A percentile compares a stretch with the other conserved stretches of the same genome.
Conservation (phyloP, 306 rosid species). For the Mimosa pudica region DNA sequence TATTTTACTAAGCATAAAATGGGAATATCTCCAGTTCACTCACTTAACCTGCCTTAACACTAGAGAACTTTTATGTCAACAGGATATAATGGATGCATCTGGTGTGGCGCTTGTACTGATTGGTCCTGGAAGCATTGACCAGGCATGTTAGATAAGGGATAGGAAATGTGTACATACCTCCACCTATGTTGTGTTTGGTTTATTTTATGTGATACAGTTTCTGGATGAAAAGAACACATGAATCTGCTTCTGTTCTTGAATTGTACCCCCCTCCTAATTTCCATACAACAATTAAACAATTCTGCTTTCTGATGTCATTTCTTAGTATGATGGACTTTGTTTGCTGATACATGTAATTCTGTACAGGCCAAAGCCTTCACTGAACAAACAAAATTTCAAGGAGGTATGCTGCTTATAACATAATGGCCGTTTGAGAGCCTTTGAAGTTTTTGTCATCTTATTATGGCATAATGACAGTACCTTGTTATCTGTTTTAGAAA, state of each 20-base stretch:
- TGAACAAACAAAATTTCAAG: conserved; percentile 79
- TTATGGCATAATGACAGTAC: conserved; percentile 30
- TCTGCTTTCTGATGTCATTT: conserved; percentile 17
- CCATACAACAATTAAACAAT: conserved; percentile 14
- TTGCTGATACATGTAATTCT: conserved; percentile 29
- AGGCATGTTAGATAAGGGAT: conserved; percentile 45
- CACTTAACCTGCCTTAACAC: background rate
- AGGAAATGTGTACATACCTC: conserved; percentile 1
- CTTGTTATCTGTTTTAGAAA: conserved; percentile 60
- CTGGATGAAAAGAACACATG: background rate
- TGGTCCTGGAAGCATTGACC: conserved; percentile 91
- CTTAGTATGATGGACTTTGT: conserved; percentile 3
- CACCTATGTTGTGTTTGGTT: background rate
- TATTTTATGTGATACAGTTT: conserved; percentile 10
- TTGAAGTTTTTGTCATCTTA: conserved; percentile 23
- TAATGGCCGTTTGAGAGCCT: conserved; percentile 18
- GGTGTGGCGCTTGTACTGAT: conserved; percentile 88
- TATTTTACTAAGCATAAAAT: background rate
- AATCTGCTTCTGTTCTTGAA: background rate
- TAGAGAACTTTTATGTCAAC: conserved; percentile 34
- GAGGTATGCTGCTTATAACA: conserved; percentile 61
- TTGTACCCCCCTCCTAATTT: background rate
- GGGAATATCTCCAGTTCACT: conserved; percentile 7
- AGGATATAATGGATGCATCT: conserved; percentile 83
- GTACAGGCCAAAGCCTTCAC: conserved; percentile 73